Evolutionary conservation across 1,284 basidiomycete genomes (phyloP), one percentile per base, ranked within the genome.

Genomic region (Jaminaea rosea): DNA sequence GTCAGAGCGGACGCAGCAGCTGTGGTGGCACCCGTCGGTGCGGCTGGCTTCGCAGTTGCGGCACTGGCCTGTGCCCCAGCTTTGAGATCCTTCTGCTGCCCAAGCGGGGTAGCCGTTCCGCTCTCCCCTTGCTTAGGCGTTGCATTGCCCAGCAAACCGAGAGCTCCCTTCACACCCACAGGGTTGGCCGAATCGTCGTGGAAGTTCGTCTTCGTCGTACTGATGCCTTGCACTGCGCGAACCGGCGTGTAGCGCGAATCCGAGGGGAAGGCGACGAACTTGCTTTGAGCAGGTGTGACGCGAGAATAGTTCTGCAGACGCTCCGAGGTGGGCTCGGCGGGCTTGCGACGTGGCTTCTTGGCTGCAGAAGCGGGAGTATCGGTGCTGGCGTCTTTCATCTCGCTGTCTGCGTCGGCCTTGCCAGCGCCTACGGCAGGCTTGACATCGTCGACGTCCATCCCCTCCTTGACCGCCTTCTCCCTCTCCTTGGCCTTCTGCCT

Each of bases 191-290:
- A 62, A 52, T 64, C 62, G 11, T 64, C 62, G 42, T 65, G 61
- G 46, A 60, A 55, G 21, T 60, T 46, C 26, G 59, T 56, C 26
- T 59, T 59, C 1, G 24, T 37, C 42, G 28, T 17, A 17, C 58
- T 57, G 26, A 56, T 29, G 1, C 59, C 59, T 44, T 62, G 58
- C 24, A 92, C 82, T 0, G 87, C 81, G 44, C 92, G 83, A 11
- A 97, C 86, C n/a, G 93, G 92, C 56, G 86, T 84, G 75, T 89
- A 97, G 49, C 90, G 82, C 17, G 83, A 79, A 9, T 85, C 83
- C 1, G 79, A 50, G 0, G 89, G 84, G 81, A 96, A 94, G 41
- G 81, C 80, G 68, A 98, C 82, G 75, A 87, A 84, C 19, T 83
- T 79, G 28, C 94, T 78, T 75, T 99, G 94, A 0, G 85, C 83